These are phyloP conservation scores for Aspergillus fumigatus DNA, from an alignment of 2,329 filamentous ascomycete genomes.

Conservation along the genomic window DNA sequence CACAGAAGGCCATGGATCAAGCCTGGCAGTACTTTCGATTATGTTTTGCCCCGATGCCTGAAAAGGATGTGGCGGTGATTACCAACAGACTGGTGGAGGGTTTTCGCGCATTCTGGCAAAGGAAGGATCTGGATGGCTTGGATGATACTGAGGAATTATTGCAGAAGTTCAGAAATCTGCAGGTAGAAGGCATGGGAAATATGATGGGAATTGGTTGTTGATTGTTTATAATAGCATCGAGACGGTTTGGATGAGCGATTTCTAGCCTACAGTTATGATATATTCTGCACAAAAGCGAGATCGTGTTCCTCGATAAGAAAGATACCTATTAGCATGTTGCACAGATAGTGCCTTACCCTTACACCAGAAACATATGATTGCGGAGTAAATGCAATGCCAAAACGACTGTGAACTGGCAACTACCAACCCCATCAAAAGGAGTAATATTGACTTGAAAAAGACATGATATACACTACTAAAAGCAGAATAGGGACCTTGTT, in stretches of 20 bases:
- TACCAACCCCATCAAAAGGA: not conserved
- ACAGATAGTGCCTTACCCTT: not conserved
- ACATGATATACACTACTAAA: not conserved
- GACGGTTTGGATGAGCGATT: not conserved
- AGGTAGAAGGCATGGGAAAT: constrained; percentile 5
- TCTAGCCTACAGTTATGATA: not conserved
- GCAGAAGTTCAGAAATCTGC: constrained; percentile 2
- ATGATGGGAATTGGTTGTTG: constrained; percentile 16
- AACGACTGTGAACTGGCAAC: not conserved
- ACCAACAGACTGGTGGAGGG: constrained; percentile 64
- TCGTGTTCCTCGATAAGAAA: not conserved
- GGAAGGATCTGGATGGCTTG: constrained; percentile 51
- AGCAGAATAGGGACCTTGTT: not conserved
- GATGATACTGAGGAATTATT: constrained; percentile 19
- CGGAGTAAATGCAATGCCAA: not conserved
- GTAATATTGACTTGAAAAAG: not conserved
- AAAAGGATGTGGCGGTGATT: constrained; percentile 61
- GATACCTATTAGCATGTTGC: too few species aligned
- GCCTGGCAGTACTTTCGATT: constrained; percentile 72
- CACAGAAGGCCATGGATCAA: constrained; percentile 51
- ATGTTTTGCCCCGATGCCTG: constrained; percentile 81
- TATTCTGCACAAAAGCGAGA: not conserved
- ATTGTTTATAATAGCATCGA: not conserved
- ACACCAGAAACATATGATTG: not conserved
- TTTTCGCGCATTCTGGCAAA: constrained; percentile 69